Evolutionary conservation across 2,329 filamentous ascomycete species (phyloP), one percentile per base, ranked within the genome.

Genomic region (Hymenoscyphus fructigenus): DNA sequence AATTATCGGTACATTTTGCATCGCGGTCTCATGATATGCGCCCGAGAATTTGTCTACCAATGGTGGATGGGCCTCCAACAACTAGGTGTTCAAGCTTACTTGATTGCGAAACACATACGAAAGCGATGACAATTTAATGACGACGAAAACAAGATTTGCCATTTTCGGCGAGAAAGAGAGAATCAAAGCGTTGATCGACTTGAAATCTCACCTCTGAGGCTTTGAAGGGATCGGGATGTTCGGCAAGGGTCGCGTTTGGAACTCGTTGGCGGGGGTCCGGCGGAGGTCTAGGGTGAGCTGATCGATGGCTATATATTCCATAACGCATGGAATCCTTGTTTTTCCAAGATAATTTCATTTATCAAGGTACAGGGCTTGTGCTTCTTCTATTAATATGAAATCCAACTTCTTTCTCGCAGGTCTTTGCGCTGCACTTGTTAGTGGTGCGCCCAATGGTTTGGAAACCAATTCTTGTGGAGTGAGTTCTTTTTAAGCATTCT

Each of bases 381-480:
- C 3, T 29, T 29, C 3, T 32, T 56, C 53, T 56, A 23, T 56
- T 34, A 41, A 23, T 28, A 59, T 59, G 57, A 59, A 59, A 41
- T 59, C 34, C 36, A 29, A 59, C 20, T n/a, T 59, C 23, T 59
- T 59, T 26, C 20, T 41, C 20, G 29, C 57, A 7, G 17, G 28
- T 44, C 12, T 41, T 26, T 59, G 57, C 20, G 57, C 34, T 59
- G 57, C 57, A 34, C 5, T 29, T 28, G 57, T 41, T n/a, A 34
- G 26, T 26, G 29, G 28, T 32, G 55, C 55, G 32, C 55, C 55
- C 10, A 57, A 7, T 57, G 28, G 55, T 5, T 9, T n/a, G 28
- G 55, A 34, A 5, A 3, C 29, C 23, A 32, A 34, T 32, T 29
- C 28, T 26, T 53, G 47, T 12, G 47, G 10, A 10, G 47, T 53